A percentile compares a stretch with the other conserved stretches of the same genome.
These are phyloP conservation scores for Stephania yunnanensis DNA, from an alignment of 164 flowering plant genomes.

Conservation along the genomic window DNA sequence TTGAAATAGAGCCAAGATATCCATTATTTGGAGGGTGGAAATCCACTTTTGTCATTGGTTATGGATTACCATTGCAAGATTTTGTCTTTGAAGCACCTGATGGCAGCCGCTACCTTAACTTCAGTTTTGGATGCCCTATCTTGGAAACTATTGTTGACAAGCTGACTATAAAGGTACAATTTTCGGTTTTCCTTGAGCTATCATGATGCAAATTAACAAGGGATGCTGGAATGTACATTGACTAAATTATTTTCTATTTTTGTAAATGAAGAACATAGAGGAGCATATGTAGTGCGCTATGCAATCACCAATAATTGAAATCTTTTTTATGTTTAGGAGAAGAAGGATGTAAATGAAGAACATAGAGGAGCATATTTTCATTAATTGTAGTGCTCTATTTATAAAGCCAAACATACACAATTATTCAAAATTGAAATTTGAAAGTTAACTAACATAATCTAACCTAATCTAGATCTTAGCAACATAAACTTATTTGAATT, in stretches of 20 bases:
- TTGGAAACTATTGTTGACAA: slow-evolving; percentile 75
- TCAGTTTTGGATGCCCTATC: slow-evolving; percentile 87
- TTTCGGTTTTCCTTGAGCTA: neutral
- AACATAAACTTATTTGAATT: no score
- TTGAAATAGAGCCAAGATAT: slow-evolving; percentile 91
- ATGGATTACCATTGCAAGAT: slow-evolving; percentile 83
- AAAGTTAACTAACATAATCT: no score
- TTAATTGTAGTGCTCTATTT: no score
- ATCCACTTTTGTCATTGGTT: slow-evolving; percentile 85
- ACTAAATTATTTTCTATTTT: neutral
- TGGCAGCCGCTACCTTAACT: slow-evolving; percentile 88
- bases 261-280: no score
- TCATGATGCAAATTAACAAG: neutral
- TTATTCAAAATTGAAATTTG: no score
- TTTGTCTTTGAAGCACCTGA: slow-evolving; percentile 78
- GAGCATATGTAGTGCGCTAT: no score
- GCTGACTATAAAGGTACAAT: slow-evolving; percentile 69
- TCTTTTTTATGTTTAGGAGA: neutral
- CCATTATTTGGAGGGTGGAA: slow-evolving; percentile 99
- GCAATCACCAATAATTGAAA: slow-evolving; percentile 5
- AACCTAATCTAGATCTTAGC: no score
- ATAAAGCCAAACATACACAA: no score
- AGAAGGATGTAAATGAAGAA: no score
- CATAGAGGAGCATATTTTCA: no score
- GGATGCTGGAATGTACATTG: neutral